Conservation (phyloP, 192 early-diverging fungal species). For the Coemansia sp. region DNA sequence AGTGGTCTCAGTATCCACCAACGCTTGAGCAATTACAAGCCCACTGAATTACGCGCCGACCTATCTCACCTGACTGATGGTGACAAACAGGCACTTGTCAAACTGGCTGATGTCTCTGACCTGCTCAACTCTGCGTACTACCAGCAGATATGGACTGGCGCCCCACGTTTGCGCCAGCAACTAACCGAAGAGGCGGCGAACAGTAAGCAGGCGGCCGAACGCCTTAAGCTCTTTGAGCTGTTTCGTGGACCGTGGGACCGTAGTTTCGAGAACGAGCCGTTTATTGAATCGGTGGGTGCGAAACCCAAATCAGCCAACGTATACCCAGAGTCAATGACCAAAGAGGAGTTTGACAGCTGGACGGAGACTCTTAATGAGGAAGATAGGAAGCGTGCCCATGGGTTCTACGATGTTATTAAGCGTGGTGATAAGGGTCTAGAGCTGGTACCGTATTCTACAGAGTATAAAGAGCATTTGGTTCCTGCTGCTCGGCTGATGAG, state of each 20-base stretch:
- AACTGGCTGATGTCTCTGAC: constrained; percentile 65
- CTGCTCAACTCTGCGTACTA: constrained; percentile 66
- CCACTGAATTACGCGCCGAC: constrained; percentile 61
- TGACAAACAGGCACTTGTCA: constrained; percentile 66
- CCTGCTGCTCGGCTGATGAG: constrained; percentile 61
- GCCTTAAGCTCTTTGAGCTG: constrained; percentile 63
- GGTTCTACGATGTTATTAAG: constrained; percentile 67
- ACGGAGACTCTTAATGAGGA: constrained; percentile 47
- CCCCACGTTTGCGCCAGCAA: constrained; percentile 58
- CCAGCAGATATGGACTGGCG: constrained; percentile 70
- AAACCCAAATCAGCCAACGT: constrained; percentile 67
- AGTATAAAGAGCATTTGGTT: constrained; percentile 61
- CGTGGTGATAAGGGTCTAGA: constrained; percentile 47
- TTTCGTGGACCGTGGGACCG: constrained; percentile 73
- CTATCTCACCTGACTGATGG: constrained; percentile 61
- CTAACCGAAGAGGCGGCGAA: constrained; percentile 39
- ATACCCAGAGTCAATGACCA: constrained; percentile 74
- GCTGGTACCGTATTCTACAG: constrained; percentile 61
- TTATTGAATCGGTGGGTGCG: constrained; percentile 49
- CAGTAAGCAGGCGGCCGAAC: constrained; percentile 11
- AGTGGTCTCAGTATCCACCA: constrained; percentile 24
- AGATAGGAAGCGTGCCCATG: constrained; percentile 60
- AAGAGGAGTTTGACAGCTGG: constrained; percentile 67
- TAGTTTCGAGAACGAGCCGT: constrained; percentile 61
- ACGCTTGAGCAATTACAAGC: constrained; percentile 58